Base-by-base conservation (phyloP, 2,329 filamentous ascomycete genomes). In the Talaromyces islandicus region DNA sequence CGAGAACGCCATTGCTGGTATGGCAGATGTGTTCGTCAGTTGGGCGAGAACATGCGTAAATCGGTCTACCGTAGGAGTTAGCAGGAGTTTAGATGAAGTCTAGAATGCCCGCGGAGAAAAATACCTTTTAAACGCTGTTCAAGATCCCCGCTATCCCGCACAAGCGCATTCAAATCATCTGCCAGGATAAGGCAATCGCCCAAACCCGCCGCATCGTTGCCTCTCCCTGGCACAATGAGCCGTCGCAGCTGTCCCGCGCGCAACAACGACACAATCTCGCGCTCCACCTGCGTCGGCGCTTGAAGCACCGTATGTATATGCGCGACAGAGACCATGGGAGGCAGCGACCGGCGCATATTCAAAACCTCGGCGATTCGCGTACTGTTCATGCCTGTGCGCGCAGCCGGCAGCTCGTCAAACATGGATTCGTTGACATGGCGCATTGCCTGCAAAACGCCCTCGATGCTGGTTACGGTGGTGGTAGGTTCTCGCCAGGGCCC, bases 311-410 rank as follows among this genome's bases (percentile, higher is more conserved):
- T 83, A 70, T 87, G 83, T 0, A 88, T 73, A 71, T 88, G 85
- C 19, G 84, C 82, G 52, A 85, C 72, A 0, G 83, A 85, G 11
- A 85, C 83, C 29, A 87, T 77, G 0, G 83, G 81, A 12, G 85
- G 84, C 52, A 88, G 68, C 48, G 74, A 77, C 54, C 72, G 76
- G 12, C 84, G 78, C 62, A 82, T 80, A 57, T 85, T 85, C 56
- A 88, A 71, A 2, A 86, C 79, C 62, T 85, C 80, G 4, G 84
- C 80, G 52, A 86, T 86, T 10, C 82, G 78, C 9, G 79, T 82
- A 61, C 83, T 85, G 67, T 83, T 85, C 84, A 88, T 86, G 4
- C 85, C 85, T 0, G 83, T 78, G 10, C 78, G 76, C 21, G 73
- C 73, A 2, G 57, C 58, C 0, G 85, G 85, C 19, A 88, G 73